phyloP scores from a whole-genome alignment of 2,329 filamentous ascomycete genomes.

The Pyrenochaeta sp. region DNA sequence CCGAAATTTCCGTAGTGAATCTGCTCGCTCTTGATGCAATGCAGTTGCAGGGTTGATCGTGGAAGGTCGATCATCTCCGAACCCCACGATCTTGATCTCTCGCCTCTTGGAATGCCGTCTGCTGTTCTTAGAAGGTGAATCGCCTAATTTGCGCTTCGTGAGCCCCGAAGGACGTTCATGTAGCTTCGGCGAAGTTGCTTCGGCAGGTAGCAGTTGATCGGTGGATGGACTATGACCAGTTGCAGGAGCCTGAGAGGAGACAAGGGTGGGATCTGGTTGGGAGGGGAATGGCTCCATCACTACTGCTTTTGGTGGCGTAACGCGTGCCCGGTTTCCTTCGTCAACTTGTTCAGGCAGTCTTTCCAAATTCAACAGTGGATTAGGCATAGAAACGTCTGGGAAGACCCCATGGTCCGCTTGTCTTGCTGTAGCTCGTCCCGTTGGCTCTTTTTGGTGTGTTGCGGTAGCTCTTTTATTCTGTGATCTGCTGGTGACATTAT shows the following conservation, averaged over 20 bases:
- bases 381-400: not conserved
- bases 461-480: not conserved
- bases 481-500: not conserved
- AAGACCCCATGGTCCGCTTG: not conserved
- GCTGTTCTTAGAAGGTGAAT: slow-evolving; percentile 26
- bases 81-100: slow-evolving; percentile 32
- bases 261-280: not conserved
- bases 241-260: not conserved
- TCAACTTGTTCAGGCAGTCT: not conserved
- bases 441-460: not conserved
- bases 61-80: slow-evolving; percentile 13
- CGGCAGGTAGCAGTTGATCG: not conserved
- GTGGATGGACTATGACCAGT: not conserved
- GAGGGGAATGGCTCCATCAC: not conserved
- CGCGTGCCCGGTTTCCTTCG: not conserved
- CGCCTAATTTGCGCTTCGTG: slow-evolving; percentile 34
- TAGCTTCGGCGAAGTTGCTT: not conserved
- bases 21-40: slow-evolving; percentile 20
- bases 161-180: slow-evolving; percentile 3
- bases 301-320: not conserved
- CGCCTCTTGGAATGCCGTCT: slow-evolving; percentile 31
- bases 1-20: slow-evolving; percentile 21
- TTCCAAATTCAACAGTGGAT: not conserved
- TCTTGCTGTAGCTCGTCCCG: not conserved
- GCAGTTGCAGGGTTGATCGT: slow-evolving; percentile 5